These are phyloP conservation scores for Xylaria hypoxylon DNA, from an alignment of 2,329 filamentous ascomycete genomes.

Conservation along the genomic window DNA sequence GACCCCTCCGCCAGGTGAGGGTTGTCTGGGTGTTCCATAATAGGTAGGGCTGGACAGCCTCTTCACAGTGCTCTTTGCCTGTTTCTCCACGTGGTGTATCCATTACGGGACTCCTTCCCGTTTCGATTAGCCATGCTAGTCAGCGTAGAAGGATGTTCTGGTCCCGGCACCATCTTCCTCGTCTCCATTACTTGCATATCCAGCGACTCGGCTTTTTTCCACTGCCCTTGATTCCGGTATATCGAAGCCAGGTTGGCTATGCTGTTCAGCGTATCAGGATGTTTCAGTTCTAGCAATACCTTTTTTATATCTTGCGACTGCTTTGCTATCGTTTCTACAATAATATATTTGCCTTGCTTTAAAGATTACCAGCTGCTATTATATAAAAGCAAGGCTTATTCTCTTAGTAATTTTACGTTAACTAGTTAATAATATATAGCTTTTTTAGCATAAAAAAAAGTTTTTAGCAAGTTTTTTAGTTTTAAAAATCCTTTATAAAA, in stretches of 20 bases:
- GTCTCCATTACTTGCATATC: no score
- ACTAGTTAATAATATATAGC: slow-evolving; percentile 3
- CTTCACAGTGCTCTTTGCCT: no score
- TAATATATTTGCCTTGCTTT: slow-evolving; percentile 12
- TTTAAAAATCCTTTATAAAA: slow-evolving; percentile 46
- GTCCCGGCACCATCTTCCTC: no score
- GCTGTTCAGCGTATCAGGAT: background rate
- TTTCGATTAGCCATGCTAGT: no score
- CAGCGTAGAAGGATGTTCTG: no score
- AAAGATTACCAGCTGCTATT: background rate
- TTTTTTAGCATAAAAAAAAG: slow-evolving; percentile 28
- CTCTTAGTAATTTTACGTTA: background rate
- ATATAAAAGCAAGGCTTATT: slow-evolving; percentile 42
- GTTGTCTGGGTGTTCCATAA: no score
- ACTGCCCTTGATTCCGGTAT: background rate
- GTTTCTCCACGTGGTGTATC: no score
- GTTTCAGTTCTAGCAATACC: background rate
- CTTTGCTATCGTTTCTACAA: slow-evolving; percentile 9
- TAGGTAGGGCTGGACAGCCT: no score
- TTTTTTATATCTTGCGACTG: background rate
- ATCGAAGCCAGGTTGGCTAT: slow-evolving; percentile 2
- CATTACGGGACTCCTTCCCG: no score
- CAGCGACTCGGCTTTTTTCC: background rate
- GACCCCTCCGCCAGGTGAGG: no score
- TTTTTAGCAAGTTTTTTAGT: slow-evolving; percentile 39